Conservation (phyloP, 2,329 filamentous ascomycete genomes). For the Ceratocystis colombiana region DNA sequence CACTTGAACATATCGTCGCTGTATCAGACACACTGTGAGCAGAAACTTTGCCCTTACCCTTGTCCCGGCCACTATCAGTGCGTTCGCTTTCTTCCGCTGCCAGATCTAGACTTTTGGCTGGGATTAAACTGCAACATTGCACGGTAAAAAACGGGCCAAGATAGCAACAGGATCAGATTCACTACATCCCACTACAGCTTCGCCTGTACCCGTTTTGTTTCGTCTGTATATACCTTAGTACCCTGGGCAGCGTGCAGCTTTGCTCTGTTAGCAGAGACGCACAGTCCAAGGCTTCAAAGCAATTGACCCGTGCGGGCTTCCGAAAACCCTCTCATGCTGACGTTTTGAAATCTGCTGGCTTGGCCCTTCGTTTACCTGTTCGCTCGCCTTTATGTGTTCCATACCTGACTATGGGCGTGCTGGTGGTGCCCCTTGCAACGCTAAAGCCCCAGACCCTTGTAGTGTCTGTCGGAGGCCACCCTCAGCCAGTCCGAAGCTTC, state of each 20-base stretch:
- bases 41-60: slow-evolving; percentile 5
- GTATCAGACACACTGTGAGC: background rate
- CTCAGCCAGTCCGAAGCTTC: slow-evolving; percentile 2
- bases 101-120: slow-evolving; percentile 11
- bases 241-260: background rate
- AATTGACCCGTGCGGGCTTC: background rate
- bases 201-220: slow-evolving; percentile 8
- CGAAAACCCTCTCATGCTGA: background rate
- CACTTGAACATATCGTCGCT: background rate
- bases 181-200: slow-evolving; percentile 4
- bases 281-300: background rate
- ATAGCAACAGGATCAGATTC: slow-evolving; percentile 9
- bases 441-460: slow-evolving; percentile 13
- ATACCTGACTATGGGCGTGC: background rate
- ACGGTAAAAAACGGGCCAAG: slow-evolving; percentile 12
- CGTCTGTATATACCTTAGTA: slow-evolving; percentile 2
- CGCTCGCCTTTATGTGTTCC: background rate
- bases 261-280: background rate
- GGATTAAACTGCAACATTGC: slow-evolving; percentile 16
- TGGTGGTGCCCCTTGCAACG: background rate
- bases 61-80: slow-evolving; percentile 16
- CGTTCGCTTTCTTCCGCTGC: slow-evolving; percentile 19
- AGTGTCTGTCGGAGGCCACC: slow-evolving; percentile 2
- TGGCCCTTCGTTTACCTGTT: background rate
- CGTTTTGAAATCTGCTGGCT: background rate